Percentiles rank a stretch among this genome's conserved stretches.
phyloP scores from a whole-genome alignment of 768 basidiomycete genomes.

The Melanogaster broomeanus region DNA sequence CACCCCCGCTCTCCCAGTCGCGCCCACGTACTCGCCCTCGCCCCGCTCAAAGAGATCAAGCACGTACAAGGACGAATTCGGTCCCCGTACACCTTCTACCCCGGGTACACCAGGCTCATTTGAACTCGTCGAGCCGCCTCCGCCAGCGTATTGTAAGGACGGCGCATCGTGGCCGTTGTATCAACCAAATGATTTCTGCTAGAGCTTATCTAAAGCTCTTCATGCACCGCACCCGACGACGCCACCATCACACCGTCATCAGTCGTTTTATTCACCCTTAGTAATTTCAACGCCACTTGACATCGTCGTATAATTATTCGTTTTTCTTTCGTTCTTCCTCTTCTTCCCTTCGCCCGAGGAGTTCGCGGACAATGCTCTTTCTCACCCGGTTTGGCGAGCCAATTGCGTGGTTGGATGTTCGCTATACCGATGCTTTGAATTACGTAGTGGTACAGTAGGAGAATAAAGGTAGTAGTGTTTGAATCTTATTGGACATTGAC shows the following conservation, averaged over 20 bases:
- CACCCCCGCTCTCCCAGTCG: neutral
- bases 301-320: neutral
- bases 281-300: neutral
- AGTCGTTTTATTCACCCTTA: neutral
- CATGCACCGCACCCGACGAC: no score
- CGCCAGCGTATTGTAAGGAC: constrained; percentile 27
- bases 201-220: neutral
- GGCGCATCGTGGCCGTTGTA: constrained; percentile 3
- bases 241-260: neutral
- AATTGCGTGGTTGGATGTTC: no score
- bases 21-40: constrained; percentile 5
- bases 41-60: constrained; percentile 16
- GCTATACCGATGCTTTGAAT: no score
- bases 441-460: no score
- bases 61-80: constrained; percentile 21
- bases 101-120: constrained; percentile 2
- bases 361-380: neutral
- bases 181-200: constrained; percentile 5
- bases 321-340: neutral
- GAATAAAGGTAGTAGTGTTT: no score
- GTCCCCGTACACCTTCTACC: constrained; percentile 17
- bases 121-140: constrained; percentile 25
- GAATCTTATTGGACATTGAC: no score
- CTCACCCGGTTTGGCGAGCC: no score
- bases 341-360: neutral